Base-by-base conservation (phyloP, 805 yeast species). In the Candida awuae region DNA sequence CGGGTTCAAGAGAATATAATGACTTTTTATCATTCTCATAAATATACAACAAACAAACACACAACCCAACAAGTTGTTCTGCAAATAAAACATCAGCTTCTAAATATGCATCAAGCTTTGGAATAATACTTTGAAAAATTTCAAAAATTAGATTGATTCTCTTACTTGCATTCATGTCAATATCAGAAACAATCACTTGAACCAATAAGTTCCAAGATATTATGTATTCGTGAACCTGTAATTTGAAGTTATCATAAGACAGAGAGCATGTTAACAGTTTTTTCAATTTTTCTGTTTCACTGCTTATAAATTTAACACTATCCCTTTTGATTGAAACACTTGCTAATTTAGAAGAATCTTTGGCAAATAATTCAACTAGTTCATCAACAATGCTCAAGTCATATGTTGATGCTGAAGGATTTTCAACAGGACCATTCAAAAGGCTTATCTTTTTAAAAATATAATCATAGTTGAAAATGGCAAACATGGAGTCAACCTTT, bases 201-300 rank as follows among this genome's bases (percentile, higher is more conserved):
- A 85, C 77, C 35, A 88, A 58, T 48, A 79, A 80, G 17, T 80
- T 78, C 97, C 97, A 90, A 0, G 94, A 73, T 52, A 80, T 85
- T 21, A 90, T 61, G 41, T 80, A 75, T 12, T 70, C 61, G 34
- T 81, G 61, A 44, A 82, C 92, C 8, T 67, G 63, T 1, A 66
- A 56, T 44, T 68, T 68, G 48, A 76, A 69, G 29, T 67, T 65
- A 32, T 66, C 64, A 30, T 63, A 65, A n/a, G 74, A 60, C 12
- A 74, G 50, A 18, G 67, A 64, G 47, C 71, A 71, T 0, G 65
- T 61, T 22, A 78, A 50, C 38, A 68, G 67, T 5, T 56, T 61
- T 19, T 58, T 51, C 22, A 73, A 43, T 14, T 50, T 46, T 8
- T 43, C 44, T 0, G 55, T 58, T 37, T 56, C 59, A 2, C 28